A percentile compares a stretch with the other conserved stretches of the same genome.
phyloP scores from a whole-genome alignment of 768 basidiomycete species.

The Rhodocollybia butyracea region DNA sequence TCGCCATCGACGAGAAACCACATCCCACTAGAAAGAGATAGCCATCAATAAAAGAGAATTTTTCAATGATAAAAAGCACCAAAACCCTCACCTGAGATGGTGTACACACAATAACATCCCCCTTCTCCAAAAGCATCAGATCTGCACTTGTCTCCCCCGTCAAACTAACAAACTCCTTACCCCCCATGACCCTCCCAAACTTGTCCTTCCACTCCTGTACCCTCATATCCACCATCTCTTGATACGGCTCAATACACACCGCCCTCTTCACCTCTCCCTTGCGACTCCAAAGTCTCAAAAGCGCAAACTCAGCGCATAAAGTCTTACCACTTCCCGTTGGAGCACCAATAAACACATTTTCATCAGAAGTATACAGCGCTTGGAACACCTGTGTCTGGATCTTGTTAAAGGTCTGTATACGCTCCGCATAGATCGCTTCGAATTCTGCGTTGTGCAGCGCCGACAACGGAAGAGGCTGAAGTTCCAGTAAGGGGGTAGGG shows the following conservation, averaged over 20 bases:
- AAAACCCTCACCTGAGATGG: conserved; percentile 68
- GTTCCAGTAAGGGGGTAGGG: conserved; percentile 89
- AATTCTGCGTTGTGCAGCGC: conserved; percentile 94
- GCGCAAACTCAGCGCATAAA: conserved; percentile 93
- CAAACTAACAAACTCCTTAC: conserved; percentile 90
- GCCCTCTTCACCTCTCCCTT: conserved; percentile 67
- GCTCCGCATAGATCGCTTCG: conserved; percentile 71
- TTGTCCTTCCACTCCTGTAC: conserved; percentile 88
- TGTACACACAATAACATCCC: conserved; percentile 92
- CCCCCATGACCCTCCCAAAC: conserved; percentile 79
- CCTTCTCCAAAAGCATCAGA: conserved; percentile 82
- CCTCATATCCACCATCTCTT: conserved; percentile 94
- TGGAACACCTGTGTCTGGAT: conserved; percentile 99
- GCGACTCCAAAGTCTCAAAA: conserved; percentile 90
- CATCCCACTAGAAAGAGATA: conserved; percentile 71
- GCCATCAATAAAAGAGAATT: conserved; percentile 2
- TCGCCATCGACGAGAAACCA: conserved; percentile 91
- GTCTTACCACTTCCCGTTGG: conserved; percentile 98
- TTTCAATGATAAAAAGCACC: background rate
- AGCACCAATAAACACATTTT: conserved; percentile 95
- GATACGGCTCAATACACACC: conserved; percentile 94
- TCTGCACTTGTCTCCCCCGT: conserved; percentile 96
- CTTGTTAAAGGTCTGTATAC: conserved; percentile 91
- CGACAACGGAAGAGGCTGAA: conserved; percentile 85
- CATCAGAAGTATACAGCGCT: conserved; percentile 92